Evolutionary conservation across 352 stramenopile genomes (phyloP), one percentile per base, ranked within the genome.

Genomic region (Globisporangium orthogonon): DNA sequence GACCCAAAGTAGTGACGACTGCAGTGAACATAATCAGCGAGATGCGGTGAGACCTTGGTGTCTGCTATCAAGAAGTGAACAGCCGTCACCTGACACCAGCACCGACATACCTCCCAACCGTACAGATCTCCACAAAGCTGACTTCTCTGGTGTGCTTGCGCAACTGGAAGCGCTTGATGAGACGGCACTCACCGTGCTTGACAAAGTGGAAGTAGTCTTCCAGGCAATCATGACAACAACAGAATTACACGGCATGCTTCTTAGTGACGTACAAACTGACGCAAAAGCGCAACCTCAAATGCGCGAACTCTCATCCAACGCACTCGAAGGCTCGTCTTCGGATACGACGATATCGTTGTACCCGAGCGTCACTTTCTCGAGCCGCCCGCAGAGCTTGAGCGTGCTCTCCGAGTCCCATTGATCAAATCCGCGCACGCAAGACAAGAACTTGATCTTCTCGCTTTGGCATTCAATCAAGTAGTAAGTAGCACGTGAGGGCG

Each of bases 331-430:
- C 18, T 82, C 78, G 40, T 76, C 69, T 64, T 91, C 73, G 13
- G 67, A 53, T 0, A 86, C 52, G 33, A 90, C 23, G 4, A 86
- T 57, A 57, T 90, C 78, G 61, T 90, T 90, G 66, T 86, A 88
- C 39, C 76, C 76, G 50, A 70, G 58, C 48, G 71, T 68, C 5
- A 85, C 44, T 60, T 73, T 76, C 64, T 88, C 80, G 67, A 88
- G 83, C n/a, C 76, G 70, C 1, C 76, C 69, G 13, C 70, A 82
- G 11, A 90, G 61, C 13, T 67, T 71, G 11, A 87, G 64, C 29
- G 84, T 81, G 45, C 44, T 71, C 54, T 89, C 78, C 37, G 70
- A 70, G 56, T 86, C 74, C 78, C 78, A 87, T 55, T 87, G 80
- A 51, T 83, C 76, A 14, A 89, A 71, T 31, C 66, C 73, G 0